Conservation (phyloP, 768 basidiomycete species). For the Psilocybe sp. region DNA sequence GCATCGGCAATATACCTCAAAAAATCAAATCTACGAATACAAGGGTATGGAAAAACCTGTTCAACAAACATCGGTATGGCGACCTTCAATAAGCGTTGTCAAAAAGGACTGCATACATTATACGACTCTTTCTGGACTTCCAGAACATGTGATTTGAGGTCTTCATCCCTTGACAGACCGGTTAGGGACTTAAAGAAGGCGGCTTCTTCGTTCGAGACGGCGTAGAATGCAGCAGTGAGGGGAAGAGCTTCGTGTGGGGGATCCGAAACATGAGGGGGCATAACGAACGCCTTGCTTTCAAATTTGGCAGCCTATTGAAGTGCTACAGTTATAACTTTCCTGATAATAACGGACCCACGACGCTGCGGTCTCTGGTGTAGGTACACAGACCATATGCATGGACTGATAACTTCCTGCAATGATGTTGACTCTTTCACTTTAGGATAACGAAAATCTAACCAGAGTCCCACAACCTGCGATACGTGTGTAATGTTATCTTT, state of each 20-base stretch:
- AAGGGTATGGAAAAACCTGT: not conserved
- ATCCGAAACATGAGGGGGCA: too few relatives aligned
- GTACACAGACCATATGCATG: too few relatives aligned
- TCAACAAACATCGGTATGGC: not conserved
- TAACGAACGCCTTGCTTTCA: too few relatives aligned
- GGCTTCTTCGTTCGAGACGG: not conserved
- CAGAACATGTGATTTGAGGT: not conserved
- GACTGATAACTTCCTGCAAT: too few relatives aligned
- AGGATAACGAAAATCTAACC: too few relatives aligned
- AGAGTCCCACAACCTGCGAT: too few relatives aligned
- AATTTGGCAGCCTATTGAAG: too few relatives aligned
- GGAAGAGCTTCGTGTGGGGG: not conserved
- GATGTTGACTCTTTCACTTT: too few relatives aligned
- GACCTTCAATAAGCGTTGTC: not conserved
- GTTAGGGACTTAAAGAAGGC: not conserved
- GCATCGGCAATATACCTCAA: not conserved
- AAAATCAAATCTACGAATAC: slow-evolving; percentile 1
- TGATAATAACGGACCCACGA: too few relatives aligned
- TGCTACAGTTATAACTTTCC: too few relatives aligned
- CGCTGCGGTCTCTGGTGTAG: too few relatives aligned
- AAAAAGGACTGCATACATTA: not conserved
- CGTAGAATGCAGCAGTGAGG: not conserved
- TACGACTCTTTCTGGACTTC: not conserved
- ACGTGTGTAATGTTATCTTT: too few relatives aligned
- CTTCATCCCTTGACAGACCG: not conserved